Evolutionary conservation across 2,329 filamentous ascomycete species (phyloP).

Genomic region (Monosporascus sp.): DNA sequence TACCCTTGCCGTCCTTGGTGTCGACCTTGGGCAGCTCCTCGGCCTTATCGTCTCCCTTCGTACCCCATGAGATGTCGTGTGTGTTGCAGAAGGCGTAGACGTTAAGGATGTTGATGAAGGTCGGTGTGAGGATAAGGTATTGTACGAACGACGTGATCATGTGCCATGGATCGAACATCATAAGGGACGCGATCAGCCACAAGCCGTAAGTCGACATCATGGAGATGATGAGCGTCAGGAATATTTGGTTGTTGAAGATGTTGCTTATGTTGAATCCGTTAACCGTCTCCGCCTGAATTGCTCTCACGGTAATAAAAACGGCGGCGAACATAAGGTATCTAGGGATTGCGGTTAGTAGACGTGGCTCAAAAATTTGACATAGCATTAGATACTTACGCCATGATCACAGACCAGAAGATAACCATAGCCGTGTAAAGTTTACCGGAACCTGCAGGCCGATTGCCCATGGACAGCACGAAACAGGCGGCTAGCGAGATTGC

Average conservation of each 20-base stretch:
- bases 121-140: slow-evolving; percentile 91
- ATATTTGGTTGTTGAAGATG: slow-evolving; percentile 81
- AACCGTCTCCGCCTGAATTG: slow-evolving; percentile 69
- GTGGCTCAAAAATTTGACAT: not conserved
- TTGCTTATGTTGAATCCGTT: slow-evolving; percentile 62
- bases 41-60: slow-evolving; percentile 94
- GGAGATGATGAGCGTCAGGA: slow-evolving; percentile 91
- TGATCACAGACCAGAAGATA: slow-evolving; percentile 96
- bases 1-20: slow-evolving; percentile 81
- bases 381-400: slow-evolving; percentile 59
- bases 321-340: slow-evolving; percentile 92
- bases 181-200: slow-evolving; percentile 83
- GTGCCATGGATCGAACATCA: slow-evolving; percentile 99
- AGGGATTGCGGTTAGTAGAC: slow-evolving; percentile 17
- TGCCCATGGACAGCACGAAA: slow-evolving; percentile 91
- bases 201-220: slow-evolving; percentile 88
- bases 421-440: slow-evolving; percentile 95
- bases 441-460: slow-evolving; percentile 89
- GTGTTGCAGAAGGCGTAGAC: slow-evolving; percentile 99
- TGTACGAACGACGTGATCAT: slow-evolving; percentile 96
- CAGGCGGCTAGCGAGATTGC: slow-evolving; percentile 87
- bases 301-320: slow-evolving; percentile 85
- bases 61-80: slow-evolving; percentile 96
- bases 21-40: slow-evolving; percentile 85
- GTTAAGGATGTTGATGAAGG: slow-evolving; percentile 97